phyloP scores from a whole-genome alignment of 2,329 filamentous ascomycete species.

The Penicillium italicum region DNA sequence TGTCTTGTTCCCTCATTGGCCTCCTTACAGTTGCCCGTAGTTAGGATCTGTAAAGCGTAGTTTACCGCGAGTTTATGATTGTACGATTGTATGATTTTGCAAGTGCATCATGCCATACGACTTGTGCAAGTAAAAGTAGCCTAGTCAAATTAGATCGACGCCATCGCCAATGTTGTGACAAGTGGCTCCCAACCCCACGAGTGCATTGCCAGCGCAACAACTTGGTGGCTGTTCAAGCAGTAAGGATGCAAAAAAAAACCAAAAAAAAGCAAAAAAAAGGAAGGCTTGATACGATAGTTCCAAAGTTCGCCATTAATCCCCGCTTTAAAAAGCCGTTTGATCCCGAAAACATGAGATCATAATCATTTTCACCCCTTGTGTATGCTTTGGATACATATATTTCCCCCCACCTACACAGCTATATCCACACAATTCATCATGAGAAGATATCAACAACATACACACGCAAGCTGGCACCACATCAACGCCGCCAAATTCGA shows the following conservation, averaged over 20 bases:
- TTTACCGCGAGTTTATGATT: background rate
- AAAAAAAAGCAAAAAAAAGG: background rate
- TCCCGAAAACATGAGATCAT: background rate
- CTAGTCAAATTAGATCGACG: conserved; percentile 3
- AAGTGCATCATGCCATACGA: background rate
- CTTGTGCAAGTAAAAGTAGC: background rate
- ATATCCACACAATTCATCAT: background rate
- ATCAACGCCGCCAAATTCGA: conserved; percentile 4
- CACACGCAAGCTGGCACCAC: conserved; percentile 8
- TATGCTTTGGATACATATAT: too few relatives aligned
- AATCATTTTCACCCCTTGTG: background rate
- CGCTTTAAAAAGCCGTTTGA: conserved; percentile 4
- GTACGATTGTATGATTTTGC: background rate
- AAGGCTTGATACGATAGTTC: conserved; percentile 1
- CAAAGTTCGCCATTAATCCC: background rate
- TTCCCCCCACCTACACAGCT: background rate
- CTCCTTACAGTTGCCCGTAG: conserved; percentile 11
- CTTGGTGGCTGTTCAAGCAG: conserved; percentile 1
- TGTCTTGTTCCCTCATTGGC: conserved; percentile 27
- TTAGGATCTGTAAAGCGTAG: background rate
- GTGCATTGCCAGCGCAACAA: conserved; percentile 6
- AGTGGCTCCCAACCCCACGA: conserved; percentile 2
- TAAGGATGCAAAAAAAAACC: background rate
- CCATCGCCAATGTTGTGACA: conserved; percentile 1
- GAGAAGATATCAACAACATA: conserved; percentile 10